Evolutionary conservation across 805 yeast species (phyloP), one percentile per base, ranked within the genome.

Genomic region (Clavispora carvajalis): DNA sequence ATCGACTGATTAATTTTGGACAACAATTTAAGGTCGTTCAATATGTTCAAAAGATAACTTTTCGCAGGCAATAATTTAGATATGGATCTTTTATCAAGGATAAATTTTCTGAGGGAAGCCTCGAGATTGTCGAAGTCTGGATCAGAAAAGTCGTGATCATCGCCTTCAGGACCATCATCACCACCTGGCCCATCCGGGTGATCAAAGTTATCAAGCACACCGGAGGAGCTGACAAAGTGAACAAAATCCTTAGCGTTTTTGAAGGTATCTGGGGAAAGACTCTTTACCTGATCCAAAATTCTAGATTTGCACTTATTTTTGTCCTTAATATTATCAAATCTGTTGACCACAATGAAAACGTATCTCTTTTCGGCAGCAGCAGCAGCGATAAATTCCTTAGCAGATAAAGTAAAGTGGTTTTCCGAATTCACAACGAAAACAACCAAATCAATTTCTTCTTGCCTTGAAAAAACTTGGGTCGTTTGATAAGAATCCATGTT

Each of bases 351-450:
- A 59, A 93, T 89, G 58, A 95, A 93, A 39, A 93, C 86, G 48
- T 90, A 76, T 46, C 91, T 81, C 64, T 89, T 91, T 54, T 93
- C 99, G 39, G 82, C 80, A 1, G 96, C 89, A 1, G 96, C 95
- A 28, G 86, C 78, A 2, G 91, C 73, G 39, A 93, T 87, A 56
- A 93, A 95, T 55, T 93, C 99, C 50, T 87, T 83, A 0, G 97
- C 98, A 0, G 95, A 85, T 42, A 89, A 68, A 0, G 99, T 93
- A 58, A 93, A 85, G 57, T 93, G 97, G 55, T 93, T 95, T 55
- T 90, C 98, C 0, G 99, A 95, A 59, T 84, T 86, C 2, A 93
- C 96, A 2, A 95, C 98, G 67, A 93, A 95, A 1, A 93, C 91
- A 3, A 93, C 96, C 49, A 93, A 71, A 59, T 93, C 99, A 46